phyloP scores from a whole-genome alignment of 345 rosid genomes.

The Mangifera indica region DNA sequence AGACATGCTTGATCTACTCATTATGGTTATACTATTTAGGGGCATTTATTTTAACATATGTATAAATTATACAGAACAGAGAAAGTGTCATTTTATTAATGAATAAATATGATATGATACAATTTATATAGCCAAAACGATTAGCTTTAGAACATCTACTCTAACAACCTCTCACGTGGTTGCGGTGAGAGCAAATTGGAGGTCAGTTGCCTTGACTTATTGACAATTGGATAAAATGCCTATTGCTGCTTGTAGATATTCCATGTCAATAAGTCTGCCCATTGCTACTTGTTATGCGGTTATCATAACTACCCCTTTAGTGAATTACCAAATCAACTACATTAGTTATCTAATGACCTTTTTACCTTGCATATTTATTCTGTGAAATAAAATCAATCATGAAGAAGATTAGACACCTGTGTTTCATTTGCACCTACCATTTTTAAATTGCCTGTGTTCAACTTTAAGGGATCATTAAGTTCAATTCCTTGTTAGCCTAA shows the following conservation, averaged over 20 bases:
- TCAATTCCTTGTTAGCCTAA: neutral
- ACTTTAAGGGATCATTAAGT: neutral
- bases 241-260: constrained; percentile 11
- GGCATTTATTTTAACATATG: too few species aligned
- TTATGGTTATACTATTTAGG: too few species aligned
- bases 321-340: constrained; percentile 2
- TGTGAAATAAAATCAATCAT: neutral
- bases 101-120: too few species aligned
- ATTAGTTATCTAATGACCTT: neutral
- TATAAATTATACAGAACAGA: too few species aligned
- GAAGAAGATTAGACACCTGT: neutral
- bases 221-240: constrained; percentile 6
- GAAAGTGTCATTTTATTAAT: too few species aligned
- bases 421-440: neutral
- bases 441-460: neutral
- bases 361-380: neutral
- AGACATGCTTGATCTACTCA: too few species aligned
- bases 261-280: neutral
- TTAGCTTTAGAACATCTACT: too few species aligned
- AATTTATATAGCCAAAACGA: too few species aligned
- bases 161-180: constrained; percentile 2
- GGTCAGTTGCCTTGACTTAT: neutral
- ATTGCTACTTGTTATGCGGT: neutral
- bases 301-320: neutral
- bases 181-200: constrained; percentile 5